Evolutionary conservation across 495 filamentous ascomycete species (phyloP).

Genomic region (Penicillium daleae): DNA sequence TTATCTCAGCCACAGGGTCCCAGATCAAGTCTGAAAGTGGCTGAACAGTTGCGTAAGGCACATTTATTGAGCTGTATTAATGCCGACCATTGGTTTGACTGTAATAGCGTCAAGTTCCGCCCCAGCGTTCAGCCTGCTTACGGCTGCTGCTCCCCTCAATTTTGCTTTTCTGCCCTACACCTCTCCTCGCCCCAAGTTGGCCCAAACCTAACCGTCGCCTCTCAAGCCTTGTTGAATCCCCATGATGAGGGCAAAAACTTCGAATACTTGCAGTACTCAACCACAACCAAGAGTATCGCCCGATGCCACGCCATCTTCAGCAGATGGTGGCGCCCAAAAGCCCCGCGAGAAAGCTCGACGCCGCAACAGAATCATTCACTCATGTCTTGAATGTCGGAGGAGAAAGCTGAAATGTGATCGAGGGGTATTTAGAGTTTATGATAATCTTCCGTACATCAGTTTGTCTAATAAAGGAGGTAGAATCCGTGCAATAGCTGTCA

Average conservation of each 20-base stretch:
- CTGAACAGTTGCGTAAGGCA: too few relatives aligned
- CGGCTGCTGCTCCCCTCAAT: neutral
- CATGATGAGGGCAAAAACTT: neutral
- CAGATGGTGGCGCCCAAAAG: neutral
- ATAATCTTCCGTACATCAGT: neutral
- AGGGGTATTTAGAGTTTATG: constrained; percentile 18
- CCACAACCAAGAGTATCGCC: neutral
- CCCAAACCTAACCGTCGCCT: neutral
- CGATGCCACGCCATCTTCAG: neutral
- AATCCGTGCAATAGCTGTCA: neutral
- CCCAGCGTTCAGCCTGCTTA: neutral
- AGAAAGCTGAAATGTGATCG: constrained; percentile 76
- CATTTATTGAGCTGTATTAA: neutral
- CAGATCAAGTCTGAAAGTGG: too few relatives aligned
- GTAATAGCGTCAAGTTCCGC: neutral
- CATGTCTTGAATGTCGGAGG: constrained; percentile 70
- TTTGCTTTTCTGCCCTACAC: neutral
- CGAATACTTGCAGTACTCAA: neutral
- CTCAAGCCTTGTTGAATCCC: neutral
- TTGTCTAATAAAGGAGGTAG: neutral
- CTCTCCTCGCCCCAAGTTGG: neutral
- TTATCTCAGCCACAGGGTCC: too few relatives aligned
- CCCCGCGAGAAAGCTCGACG: constrained; percentile 10
- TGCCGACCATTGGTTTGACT: neutral
- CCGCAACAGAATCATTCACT: constrained; percentile 60